phyloP scores from a whole-genome alignment of 805 yeast genomes.

The Kodamaea lidongshanica region DNA sequence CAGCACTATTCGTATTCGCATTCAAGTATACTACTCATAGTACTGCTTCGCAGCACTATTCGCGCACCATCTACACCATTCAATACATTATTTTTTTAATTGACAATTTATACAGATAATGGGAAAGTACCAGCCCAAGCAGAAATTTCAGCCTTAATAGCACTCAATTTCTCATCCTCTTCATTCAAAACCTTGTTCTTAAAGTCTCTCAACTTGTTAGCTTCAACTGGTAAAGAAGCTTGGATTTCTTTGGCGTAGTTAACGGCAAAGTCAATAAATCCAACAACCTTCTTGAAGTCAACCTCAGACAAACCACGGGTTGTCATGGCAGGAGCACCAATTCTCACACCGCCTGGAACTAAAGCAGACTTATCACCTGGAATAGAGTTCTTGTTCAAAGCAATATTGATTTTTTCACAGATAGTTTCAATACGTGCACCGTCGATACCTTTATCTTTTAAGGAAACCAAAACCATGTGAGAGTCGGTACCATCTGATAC shows the following conservation, averaged over 20 bases:
- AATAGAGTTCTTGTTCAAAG: constrained; percentile 91
- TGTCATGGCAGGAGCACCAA: constrained; percentile 98
- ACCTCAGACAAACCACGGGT: constrained; percentile 81
- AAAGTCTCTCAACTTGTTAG: constrained; percentile 94
- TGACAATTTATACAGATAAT: constrained; percentile 30
- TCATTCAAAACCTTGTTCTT: constrained; percentile 73
- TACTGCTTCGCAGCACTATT: no score
- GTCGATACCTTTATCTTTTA: constrained; percentile 75
- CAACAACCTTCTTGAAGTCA: constrained; percentile 78
- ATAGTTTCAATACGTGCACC: constrained; percentile 95
- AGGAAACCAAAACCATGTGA: constrained; percentile 80
- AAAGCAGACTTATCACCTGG: constrained; percentile 96
- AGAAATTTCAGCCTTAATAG: constrained; percentile 70
- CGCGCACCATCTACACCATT: background rate
- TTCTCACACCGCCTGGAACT: constrained; percentile 93
- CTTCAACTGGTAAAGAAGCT: constrained; percentile 76
- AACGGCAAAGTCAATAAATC: constrained; percentile 74
- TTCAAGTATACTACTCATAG: no score
- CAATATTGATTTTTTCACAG: constrained; percentile 84
- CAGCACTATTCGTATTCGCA: no score
- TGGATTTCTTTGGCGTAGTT: constrained; percentile 72
- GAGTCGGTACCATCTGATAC: constrained; percentile 95
- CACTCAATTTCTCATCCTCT: constrained; percentile 55
- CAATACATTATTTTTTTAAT: background rate
- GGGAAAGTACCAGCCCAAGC: constrained; percentile 91